Evolutionary conservation across 1,284 basidiomycete species (phyloP).

Genomic region (Volvariella surrecta): DNA sequence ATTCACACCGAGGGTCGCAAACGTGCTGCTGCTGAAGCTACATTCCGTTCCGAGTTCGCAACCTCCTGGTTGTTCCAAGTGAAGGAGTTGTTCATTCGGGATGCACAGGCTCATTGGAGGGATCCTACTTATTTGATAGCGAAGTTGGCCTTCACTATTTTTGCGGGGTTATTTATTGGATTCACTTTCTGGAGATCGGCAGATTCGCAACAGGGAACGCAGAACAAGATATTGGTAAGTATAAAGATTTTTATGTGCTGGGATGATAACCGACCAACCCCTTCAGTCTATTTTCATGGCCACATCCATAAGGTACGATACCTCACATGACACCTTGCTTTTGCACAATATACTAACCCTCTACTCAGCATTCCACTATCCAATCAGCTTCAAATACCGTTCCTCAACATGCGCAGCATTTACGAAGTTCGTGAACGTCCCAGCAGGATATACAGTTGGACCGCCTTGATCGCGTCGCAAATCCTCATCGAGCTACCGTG

Average conservation of each 20-base stretch:
- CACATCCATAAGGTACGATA: conserved; percentile 26
- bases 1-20: conserved; percentile 30
- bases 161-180: conserved; percentile 51
- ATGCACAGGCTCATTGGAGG: conserved; percentile 48
- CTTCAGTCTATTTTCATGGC: conserved; percentile 40
- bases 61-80: conserved; percentile 40
- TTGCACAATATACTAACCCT: neutral
- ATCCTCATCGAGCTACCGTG: conserved; percentile 58
- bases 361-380: conserved; percentile 28
- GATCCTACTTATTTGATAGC: conserved; percentile 64
- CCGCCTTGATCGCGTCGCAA: conserved; percentile 57
- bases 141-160: conserved; percentile 47
- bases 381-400: conserved; percentile 39
- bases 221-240: conserved; percentile 72
- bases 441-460: conserved; percentile 81
- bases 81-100: conserved; percentile 37
- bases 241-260: no score
- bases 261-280: no score
- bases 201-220: conserved; percentile 57
- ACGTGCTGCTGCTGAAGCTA: conserved; percentile 24
- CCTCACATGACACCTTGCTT: conserved; percentile 33
- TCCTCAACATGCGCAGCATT: conserved; percentile 39
- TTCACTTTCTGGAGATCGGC: conserved; percentile 63
- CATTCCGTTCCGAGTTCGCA: conserved; percentile 32
- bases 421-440: conserved; percentile 72